Evolutionary conservation across 257 asterid species (phyloP).

Genomic region (Plantago ovata): DNA sequence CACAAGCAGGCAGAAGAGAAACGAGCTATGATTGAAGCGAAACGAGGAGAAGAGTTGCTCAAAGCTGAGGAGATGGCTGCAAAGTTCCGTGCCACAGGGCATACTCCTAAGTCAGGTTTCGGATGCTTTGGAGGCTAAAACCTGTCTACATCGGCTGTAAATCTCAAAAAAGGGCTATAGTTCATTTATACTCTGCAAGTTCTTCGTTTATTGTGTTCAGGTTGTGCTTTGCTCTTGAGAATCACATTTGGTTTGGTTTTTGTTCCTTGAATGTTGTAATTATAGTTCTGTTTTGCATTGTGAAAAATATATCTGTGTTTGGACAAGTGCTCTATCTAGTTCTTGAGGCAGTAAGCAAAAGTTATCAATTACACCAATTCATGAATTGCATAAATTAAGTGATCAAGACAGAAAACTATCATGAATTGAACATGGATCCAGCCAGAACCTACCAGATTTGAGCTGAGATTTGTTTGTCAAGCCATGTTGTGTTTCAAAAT

Average conservation of each 20-base stretch:
- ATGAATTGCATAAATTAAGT: background rate
- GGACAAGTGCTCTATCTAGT: background rate
- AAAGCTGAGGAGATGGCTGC: slow-evolving; percentile 65
- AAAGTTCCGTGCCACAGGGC: slow-evolving; percentile 60
- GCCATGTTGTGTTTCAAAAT: too few relatives aligned
- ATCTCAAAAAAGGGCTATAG: slow-evolving; percentile 15
- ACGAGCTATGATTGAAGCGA: slow-evolving; percentile 56
- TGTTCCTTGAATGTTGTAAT: slow-evolving; percentile 13
- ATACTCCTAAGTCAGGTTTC: slow-evolving; percentile 42
- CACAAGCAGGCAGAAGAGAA: slow-evolving; percentile 83
- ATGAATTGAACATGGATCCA: background rate
- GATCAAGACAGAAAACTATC: background rate
- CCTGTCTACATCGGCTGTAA: background rate
- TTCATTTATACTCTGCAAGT: slow-evolving; percentile 12
- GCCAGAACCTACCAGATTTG: background rate
- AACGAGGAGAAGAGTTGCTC: slow-evolving; percentile 55
- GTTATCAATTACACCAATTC: background rate
- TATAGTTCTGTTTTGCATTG: slow-evolving; percentile 18
- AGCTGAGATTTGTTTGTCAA: too few relatives aligned
- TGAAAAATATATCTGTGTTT: background rate
- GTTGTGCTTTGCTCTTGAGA: slow-evolving; percentile 9
- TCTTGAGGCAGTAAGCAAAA: background rate
- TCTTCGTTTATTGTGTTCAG: background rate
- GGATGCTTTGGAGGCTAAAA: slow-evolving; percentile 60
- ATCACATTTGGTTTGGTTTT: background rate